phyloP scores from a whole-genome alignment of 176 grass and related monocot genomes.

The Poa annua region DNA sequence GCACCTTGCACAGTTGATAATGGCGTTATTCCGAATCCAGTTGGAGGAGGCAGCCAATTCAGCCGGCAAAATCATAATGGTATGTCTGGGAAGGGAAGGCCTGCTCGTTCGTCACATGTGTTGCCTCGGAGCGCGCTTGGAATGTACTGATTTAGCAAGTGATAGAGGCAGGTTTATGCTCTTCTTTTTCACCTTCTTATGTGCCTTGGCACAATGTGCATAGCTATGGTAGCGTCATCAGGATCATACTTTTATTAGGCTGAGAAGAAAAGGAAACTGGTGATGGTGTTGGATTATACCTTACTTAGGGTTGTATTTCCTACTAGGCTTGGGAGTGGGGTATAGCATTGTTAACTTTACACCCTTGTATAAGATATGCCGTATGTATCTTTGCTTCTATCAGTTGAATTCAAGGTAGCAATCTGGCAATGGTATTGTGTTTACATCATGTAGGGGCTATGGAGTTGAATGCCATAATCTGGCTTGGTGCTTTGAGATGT shows the following conservation, averaged over 20 bases:
- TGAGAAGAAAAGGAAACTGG: constrained; percentile 7
- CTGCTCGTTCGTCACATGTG: constrained; percentile 48
- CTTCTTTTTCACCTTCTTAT: constrained; percentile 1
- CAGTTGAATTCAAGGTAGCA: constrained; percentile 17
- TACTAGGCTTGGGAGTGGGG: constrained; percentile 18
- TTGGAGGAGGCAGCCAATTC: constrained; percentile 38
- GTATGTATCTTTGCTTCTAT: constrained; percentile 17
- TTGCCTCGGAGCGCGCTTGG: constrained; percentile 50
- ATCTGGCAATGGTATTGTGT: constrained; percentile 3
- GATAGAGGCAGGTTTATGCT: constrained; percentile 11
- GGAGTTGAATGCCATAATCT: neutral
- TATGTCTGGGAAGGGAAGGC: constrained; percentile 42
- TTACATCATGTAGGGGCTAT: neutral
- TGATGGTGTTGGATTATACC: constrained; percentile 39
- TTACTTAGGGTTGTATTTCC: constrained; percentile 33
- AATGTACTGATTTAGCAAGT: constrained; percentile 48
- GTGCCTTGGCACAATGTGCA: constrained; percentile 34
- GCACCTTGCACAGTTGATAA: constrained; percentile 49
- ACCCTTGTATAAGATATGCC: constrained; percentile 26
- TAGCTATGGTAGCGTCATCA: constrained; percentile 21
- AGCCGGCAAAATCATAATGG: constrained; percentile 50
- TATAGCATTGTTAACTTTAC: constrained; percentile 37
- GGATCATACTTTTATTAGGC: constrained; percentile 32
- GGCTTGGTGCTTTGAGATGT: neutral
- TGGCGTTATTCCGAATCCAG: constrained; percentile 44